phyloP scores from a whole-genome alignment of 129 eudicot genomes.

The Centaurea solstitialis region DNA sequence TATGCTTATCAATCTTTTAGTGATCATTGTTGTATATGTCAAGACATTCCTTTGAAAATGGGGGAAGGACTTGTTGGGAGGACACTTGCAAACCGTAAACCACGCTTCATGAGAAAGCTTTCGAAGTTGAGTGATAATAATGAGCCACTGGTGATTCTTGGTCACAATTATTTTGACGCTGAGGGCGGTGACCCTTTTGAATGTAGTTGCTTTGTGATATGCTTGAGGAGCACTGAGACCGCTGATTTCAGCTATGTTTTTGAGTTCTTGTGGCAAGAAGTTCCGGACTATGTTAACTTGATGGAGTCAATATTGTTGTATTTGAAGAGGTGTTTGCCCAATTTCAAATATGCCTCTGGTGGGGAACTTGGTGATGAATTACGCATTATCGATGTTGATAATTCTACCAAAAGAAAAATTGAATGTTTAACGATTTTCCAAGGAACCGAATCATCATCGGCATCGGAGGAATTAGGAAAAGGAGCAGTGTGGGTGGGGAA shows the following conservation, averaged over 20 bases:
- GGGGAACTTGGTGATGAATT: not conserved
- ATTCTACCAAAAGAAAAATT: not conserved
- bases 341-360: not conserved
- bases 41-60: not conserved
- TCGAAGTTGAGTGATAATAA: not conserved
- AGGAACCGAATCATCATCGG: conserved; percentile 1
- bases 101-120: not conserved
- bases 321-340: not conserved
- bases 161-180: not conserved
- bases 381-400: not conserved
- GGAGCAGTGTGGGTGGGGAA: not conserved
- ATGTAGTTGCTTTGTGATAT: not conserved
- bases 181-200: not conserved
- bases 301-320: not conserved
- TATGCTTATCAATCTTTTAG: not conserved
- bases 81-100: not conserved
- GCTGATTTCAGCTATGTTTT: not conserved
- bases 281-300: not conserved
- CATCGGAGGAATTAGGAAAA: not conserved
- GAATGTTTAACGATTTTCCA: not conserved
- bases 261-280: not conserved
- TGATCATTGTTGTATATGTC: not conserved
- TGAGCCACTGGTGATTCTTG: not conserved
- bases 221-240: not conserved
- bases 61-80: not conserved